Evolutionary conservation across 495 filamentous ascomycete species (phyloP), one percentile per base, ranked within the genome.

Genomic region (Trichoderma parareesei): DNA sequence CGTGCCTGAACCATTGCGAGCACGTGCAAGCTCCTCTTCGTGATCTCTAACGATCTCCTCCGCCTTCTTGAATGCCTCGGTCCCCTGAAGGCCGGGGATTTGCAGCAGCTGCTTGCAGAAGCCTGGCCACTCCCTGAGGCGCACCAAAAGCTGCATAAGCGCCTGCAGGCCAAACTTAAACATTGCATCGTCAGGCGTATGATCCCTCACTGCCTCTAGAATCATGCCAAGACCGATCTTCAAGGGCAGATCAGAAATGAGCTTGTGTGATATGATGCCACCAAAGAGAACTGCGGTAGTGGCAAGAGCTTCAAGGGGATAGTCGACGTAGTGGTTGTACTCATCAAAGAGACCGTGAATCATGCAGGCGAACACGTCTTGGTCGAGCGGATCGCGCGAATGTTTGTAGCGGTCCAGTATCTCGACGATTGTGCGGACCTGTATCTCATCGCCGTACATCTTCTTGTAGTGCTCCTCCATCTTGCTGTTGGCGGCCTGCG

Each of bases 81-180:
- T 97, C 13, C 88, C 88, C 66, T 88, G 90, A 48, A 99, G 78
- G 20, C 84, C 87, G 0, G 90, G 88, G 38, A 97, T 88, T 65
- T 90, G 86, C 27, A 93, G 75, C 9, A 99, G 81, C 41, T 90
- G 82, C 59, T 87, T 84, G 73, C 93, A 97, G 72, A 96, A 94
- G 5, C 87, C 89, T 7, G 90, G 88, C 94, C 95, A 98, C 69
- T 98, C 94, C 5, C 82, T 81, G n/a, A 99, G 82, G 53, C 92
- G 86, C 40, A 82, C 79, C 55, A 88, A 85, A 62, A 97, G 83
- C 71, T 97, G 91, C 65, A 96, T 86, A 41, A 99, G 86, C 8
- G 94, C 95, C 71, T 98, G 93, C n/a, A 98, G 82, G 1, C 94
- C 94, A 72, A 99, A 99, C 68, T 97, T 97, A 78, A 92, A 98